These are phyloP conservation scores for Hyaloperonospora arabidopsidis DNA, from an alignment of 352 stramenopile genomes.

Conservation along the genomic window DNA sequence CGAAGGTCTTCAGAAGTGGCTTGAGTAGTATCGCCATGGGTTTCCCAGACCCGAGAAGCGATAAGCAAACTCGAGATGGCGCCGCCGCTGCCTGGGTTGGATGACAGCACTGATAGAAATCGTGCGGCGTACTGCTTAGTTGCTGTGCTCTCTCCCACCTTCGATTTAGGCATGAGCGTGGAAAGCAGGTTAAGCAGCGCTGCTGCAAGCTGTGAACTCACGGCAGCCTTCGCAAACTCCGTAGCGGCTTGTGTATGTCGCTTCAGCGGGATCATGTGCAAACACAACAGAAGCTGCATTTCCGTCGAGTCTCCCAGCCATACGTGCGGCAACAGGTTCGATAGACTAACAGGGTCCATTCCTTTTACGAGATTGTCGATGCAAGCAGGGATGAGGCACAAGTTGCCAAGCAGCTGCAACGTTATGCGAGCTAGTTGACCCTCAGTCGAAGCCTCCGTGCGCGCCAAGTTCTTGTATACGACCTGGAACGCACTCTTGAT, in stretches of 20 bases:
- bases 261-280: slow-evolving; percentile 86
- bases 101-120: slow-evolving; percentile 76
- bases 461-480: slow-evolving; percentile 76
- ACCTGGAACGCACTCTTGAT: slow-evolving; percentile 81
- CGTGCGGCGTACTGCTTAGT: slow-evolving; percentile 79
- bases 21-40: slow-evolving; percentile 72
- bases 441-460: slow-evolving; percentile 72
- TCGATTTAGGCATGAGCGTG: slow-evolving; percentile 72
- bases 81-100: slow-evolving; percentile 74
- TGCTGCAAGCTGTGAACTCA: slow-evolving; percentile 71
- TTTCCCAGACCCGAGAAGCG: slow-evolving; percentile 76
- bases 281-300: slow-evolving; percentile 74
- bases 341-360: slow-evolving; percentile 72
- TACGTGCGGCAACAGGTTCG: slow-evolving; percentile 62
- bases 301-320: slow-evolving; percentile 74
- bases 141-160: slow-evolving; percentile 64
- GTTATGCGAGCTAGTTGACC: slow-evolving; percentile 72
- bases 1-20: slow-evolving; percentile 74
- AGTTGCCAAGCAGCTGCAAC: slow-evolving; percentile 74
- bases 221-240: slow-evolving; percentile 71
- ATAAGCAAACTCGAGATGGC: slow-evolving; percentile 76
- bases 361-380: slow-evolving; percentile 84
- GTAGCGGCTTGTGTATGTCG: slow-evolving; percentile 79
- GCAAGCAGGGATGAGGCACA: slow-evolving; percentile 79
- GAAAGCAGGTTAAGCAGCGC: slow-evolving; percentile 78